Evolutionary conservation across 2,329 filamentous ascomycete genomes (phyloP), one percentile per base, ranked within the genome.

Genomic region (Penicillium janthinellum): DNA sequence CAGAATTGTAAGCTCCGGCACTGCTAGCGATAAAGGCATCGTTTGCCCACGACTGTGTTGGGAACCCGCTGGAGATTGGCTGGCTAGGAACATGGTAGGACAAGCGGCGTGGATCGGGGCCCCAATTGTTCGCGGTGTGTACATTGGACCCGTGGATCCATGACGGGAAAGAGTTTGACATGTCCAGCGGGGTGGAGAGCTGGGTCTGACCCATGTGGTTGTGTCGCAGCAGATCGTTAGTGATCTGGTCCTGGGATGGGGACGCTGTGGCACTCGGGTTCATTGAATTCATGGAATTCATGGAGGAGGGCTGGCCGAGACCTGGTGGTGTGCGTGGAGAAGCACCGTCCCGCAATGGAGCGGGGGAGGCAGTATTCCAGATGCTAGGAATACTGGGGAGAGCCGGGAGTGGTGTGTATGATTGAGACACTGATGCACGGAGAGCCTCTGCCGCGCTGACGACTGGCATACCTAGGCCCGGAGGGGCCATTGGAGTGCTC

Each of bases 291-390:
- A 67, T 57, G 15, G 63, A 57, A 38, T 53, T 41, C 35, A 31
- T 42, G 22, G 51, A 31, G 11, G 60, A 59, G 48, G 66, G 68
- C 15, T 68, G 72, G 28, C 71, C 69, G 5, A 78, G 67, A 22
- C 73, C 74, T 12, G 73, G 71, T 22, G 76, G 77, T 28, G 75
- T 74, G 7, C 77, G 73, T 22, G 78, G 79, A 25, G 71, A 75
- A 17, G 70, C 59, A 41, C 69, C 66, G 41, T 80, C 79, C 57
- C 76, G 77, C 7, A 78, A 67, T n/a, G 76, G 73, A 15, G 79
- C 75, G 1, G 79, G 73, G 57, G 82, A 79, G 28, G 76, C 74
- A 0, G 77, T 77, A 52, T 77, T 80, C 73, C 76, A 81, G 47
- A 83, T 77, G 38, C 75, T 68, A n/a, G 67, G 66, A 5, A 83